Evolutionary conservation across 257 asterid species (phyloP).

Genomic region (Datura wrightii): DNA sequence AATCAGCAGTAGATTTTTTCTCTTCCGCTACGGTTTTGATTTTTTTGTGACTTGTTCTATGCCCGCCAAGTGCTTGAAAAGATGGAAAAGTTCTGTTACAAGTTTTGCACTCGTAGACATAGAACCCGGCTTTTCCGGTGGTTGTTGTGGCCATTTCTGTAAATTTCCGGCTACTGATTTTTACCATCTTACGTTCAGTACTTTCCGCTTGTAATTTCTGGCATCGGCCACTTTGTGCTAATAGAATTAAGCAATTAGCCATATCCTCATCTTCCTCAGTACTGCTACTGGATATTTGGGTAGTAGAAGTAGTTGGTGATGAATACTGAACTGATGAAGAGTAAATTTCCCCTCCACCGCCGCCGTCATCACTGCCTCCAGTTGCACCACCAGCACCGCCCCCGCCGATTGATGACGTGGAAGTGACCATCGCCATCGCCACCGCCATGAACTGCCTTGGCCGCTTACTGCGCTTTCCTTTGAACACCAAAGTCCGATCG

Average conservation of each 20-base stretch:
- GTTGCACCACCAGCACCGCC: slow-evolving; percentile 7
- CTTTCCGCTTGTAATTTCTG: slow-evolving; percentile 30
- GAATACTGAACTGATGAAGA: slow-evolving; percentile 39
- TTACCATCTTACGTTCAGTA: slow-evolving; percentile 39
- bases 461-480: slow-evolving; percentile 71
- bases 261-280: slow-evolving; percentile 75
- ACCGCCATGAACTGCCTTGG: slow-evolving; percentile 44
- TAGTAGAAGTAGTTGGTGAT: slow-evolving; percentile 49
- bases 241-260: slow-evolving; percentile 86
- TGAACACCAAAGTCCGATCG: slow-evolving; percentile 54
- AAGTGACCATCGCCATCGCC: slow-evolving; percentile 28
- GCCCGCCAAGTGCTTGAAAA: slow-evolving; percentile 92
- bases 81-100: slow-evolving; percentile 78
- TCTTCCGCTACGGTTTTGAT: slow-evolving; percentile 53
- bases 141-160: slow-evolving; percentile 49
- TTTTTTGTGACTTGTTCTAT: slow-evolving; percentile 84
- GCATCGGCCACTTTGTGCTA: slow-evolving; percentile 67
- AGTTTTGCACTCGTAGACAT: slow-evolving; percentile 79
- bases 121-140: slow-evolving; percentile 50
- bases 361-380: not conserved
- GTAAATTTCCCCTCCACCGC: slow-evolving; percentile 30
- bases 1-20: slow-evolving; percentile 33
- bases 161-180: slow-evolving; percentile 52
- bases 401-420: slow-evolving; percentile 61
- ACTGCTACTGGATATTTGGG: slow-evolving; percentile 48